Percentiles rank a stretch among this genome's conserved stretches.
Conservation (phyloP, 495 filamentous ascomycete species). For the Podospora anserina region DNA sequence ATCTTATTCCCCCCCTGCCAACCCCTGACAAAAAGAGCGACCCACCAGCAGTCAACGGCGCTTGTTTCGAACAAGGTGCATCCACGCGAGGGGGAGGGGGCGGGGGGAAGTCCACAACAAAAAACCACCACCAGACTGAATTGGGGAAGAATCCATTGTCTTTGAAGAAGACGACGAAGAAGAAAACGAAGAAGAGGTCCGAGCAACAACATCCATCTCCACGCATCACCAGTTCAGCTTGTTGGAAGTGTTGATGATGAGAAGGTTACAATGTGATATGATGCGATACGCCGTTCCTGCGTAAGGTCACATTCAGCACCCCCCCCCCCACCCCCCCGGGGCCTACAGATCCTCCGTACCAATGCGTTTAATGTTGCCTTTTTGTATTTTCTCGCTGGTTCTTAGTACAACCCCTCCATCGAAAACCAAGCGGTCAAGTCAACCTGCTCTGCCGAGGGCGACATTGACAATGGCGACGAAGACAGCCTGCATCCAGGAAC, state of each 20-base stretch:
- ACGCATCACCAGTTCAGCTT: not conserved
- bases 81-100: slow-evolving; percentile 1
- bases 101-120: not conserved
- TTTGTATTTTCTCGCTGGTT: not conserved
- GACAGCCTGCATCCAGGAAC: slow-evolving; percentile 8
- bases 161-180: not conserved
- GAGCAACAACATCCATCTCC: slow-evolving; percentile 2
- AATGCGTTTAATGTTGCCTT: not conserved
- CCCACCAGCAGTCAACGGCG: slow-evolving; percentile 14
- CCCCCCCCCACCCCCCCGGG: too few species aligned
- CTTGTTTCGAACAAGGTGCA: slow-evolving; percentile 31
- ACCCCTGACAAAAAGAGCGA: slow-evolving; percentile 11
- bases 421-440: not conserved
- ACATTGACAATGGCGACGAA: not conserved
- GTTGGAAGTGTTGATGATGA: not conserved
- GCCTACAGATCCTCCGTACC: not conserved
- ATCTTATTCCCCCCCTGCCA: slow-evolving; percentile 24
- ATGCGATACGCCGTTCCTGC: not conserved
- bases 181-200: not conserved
- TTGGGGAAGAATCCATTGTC: slow-evolving; percentile 5
- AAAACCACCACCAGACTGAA: slow-evolving; percentile 5
- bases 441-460: not conserved
- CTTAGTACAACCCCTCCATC: not conserved
- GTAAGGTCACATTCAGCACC: not conserved
- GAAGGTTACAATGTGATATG: not conserved